Conservation (phyloP, 192 early-diverging fungal genomes). For the Entomortierella lignicola region DNA sequence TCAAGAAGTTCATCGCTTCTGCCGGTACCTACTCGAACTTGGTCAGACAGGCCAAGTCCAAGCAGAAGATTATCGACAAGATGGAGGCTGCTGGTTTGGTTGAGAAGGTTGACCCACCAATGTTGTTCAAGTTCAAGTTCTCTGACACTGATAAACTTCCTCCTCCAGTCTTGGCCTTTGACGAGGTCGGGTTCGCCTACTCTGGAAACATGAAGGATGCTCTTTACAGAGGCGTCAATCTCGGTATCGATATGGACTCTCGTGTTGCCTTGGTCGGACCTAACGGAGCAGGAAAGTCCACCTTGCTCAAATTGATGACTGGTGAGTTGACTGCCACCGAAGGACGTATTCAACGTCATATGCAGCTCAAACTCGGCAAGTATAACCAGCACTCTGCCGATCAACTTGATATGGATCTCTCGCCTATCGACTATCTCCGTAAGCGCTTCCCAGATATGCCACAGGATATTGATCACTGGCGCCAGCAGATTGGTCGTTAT, state of each 20-base stretch:
- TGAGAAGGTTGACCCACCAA: conserved; percentile 87
- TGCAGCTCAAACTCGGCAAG: conserved; percentile 91
- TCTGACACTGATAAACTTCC: conserved; percentile 88
- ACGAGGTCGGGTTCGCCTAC: conserved; percentile 94
- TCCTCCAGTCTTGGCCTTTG: conserved; percentile 96
- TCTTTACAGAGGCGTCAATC: conserved; percentile 91
- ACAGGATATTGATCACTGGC: conserved; percentile 92
- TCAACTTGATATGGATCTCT: conserved; percentile 89
- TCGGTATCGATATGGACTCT: conserved; percentile 98
- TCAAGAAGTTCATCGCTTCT: conserved; percentile 98
- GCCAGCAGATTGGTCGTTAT: conserved; percentile 91
- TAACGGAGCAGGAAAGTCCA: conserved; percentile 96
- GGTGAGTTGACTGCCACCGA: conserved; percentile 85
- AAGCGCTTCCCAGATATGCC: conserved; percentile 84
- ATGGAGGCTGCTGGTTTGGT: conserved; percentile 99
- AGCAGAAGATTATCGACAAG: conserved; percentile 99
- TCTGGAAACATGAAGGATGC: conserved; percentile 82
- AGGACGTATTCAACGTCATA: conserved; percentile 91
- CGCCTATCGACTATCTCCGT: conserved; percentile 93
- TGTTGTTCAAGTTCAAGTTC: conserved; percentile 90
- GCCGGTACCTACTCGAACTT: conserved; percentile 99
- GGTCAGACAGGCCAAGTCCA: conserved; percentile 94
- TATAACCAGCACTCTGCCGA: conserved; percentile 99
- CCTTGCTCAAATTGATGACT: conserved; percentile 97
- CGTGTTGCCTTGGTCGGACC: conserved; percentile 98